These are phyloP conservation scores for Coccomyxa subellipsoidea DNA, from an alignment of 163 green algal species.

Conservation along the genomic window DNA sequence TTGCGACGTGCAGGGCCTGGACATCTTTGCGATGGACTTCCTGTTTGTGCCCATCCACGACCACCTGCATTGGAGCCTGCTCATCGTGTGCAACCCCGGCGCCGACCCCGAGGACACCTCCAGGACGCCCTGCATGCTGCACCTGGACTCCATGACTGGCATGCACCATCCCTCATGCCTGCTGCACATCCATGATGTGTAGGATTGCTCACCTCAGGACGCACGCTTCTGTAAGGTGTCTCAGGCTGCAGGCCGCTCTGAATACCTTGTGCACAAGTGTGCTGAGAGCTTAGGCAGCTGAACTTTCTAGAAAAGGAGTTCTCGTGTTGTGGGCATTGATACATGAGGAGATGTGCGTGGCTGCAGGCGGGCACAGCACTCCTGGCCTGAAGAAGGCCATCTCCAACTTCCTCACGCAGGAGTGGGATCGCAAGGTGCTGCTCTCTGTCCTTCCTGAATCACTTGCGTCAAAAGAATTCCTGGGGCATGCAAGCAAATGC, in stretches of 20 bases:
- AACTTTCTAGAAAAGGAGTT: too few relatives aligned
- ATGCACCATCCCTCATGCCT: not conserved
- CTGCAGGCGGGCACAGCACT: slow-evolving; percentile 56
- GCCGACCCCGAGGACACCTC: not conserved
- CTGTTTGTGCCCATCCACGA: slow-evolving; percentile 92
- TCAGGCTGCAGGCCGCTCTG: too few relatives aligned
- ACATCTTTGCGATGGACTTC: slow-evolving; percentile 91
- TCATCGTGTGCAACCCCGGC: slow-evolving; percentile 82
- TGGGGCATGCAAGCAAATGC: too few relatives aligned
- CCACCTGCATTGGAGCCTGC: slow-evolving; percentile 85
- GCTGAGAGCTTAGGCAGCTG: not conserved
- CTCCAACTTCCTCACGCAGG: slow-evolving; percentile 64
- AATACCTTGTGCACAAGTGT: not conserved
- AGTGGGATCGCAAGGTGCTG: slow-evolving; percentile 61
- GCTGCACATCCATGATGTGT: too few relatives aligned
- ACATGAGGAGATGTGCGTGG: not conserved
- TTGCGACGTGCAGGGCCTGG: slow-evolving; percentile 52
- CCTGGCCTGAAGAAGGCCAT: slow-evolving; percentile 40
- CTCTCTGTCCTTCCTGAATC: too few relatives aligned
- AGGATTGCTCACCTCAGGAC: too few relatives aligned
- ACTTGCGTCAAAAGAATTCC: too few relatives aligned
- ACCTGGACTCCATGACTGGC: slow-evolving; percentile 68
- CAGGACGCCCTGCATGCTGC: slow-evolving; percentile 51
- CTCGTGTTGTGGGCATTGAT: not conserved
- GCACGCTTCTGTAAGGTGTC: too few relatives aligned